These are phyloP conservation scores for Sonneratia caseolaris DNA, from an alignment of 345 rosid species.

Conservation along the genomic window DNA sequence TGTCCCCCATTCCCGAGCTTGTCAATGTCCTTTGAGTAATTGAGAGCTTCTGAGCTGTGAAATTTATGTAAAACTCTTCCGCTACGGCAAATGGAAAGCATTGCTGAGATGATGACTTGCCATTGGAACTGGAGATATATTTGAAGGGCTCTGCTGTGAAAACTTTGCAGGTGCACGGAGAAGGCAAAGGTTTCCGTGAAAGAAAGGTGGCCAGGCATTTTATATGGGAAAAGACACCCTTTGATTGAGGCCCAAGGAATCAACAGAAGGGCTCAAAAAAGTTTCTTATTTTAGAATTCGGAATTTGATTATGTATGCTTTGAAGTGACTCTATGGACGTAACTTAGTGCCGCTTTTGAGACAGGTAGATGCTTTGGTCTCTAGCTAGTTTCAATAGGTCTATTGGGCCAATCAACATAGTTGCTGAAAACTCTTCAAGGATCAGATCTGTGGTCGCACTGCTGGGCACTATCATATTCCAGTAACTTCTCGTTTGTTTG, in stretches of 20 bases:
- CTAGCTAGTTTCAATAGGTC: neutral
- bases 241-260: conserved; percentile 23
- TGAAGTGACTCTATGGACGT: neutral
- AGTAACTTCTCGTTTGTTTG: neutral
- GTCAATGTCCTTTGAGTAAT: neutral
- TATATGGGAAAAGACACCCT: conserved; percentile 50
- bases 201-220: conserved; percentile 68
- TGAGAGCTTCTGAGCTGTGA: conserved; percentile 13
- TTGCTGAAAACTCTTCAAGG: neutral
- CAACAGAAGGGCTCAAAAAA: neutral
- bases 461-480: neutral
- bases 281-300: neutral
- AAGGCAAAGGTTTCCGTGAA: conserved; percentile 55
- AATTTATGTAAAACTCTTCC: conserved; percentile 24
- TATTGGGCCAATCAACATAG: neutral
- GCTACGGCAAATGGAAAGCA: conserved; percentile 14
- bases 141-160: conserved; percentile 22
- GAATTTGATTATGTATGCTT: neutral
- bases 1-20: neutral
- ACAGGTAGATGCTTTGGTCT: neutral
- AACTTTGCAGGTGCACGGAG: conserved; percentile 43
- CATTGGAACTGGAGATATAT: neutral
- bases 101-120: neutral
- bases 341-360: neutral
- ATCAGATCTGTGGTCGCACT: neutral